Evolutionary conservation across 2,329 filamentous ascomycete species (phyloP).

Genomic region (Metarhizium humberi): DNA sequence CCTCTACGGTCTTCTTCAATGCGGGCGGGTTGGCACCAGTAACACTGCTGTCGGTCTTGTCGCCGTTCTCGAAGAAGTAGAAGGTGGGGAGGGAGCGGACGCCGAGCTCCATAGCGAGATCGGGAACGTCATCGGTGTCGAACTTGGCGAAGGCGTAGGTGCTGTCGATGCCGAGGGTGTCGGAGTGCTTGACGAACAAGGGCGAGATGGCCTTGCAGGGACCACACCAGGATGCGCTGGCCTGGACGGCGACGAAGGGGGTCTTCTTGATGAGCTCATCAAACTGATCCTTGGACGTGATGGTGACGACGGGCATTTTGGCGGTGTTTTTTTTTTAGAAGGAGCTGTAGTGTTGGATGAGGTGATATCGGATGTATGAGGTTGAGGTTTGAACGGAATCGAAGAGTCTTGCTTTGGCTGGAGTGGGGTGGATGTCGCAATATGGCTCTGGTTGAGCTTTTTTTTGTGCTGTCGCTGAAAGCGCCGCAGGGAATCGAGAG

Average conservation of each 20-base stretch:
- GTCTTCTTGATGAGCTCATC: conserved; percentile 36
- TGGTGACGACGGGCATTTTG: conserved; percentile 25
- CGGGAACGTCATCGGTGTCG: conserved; percentile 45
- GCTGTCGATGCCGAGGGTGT: conserved; percentile 24
- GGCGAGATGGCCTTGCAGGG: conserved; percentile 53
- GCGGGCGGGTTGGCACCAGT: conserved; percentile 27
- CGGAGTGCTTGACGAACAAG: conserved; percentile 39
- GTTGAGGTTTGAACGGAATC: neutral
- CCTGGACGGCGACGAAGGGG: conserved; percentile 46
- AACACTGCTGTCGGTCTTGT: conserved; percentile 31
- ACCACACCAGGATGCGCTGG: conserved; percentile 51
- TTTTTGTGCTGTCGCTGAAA: too few species aligned
- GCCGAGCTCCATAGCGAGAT: conserved; percentile 38
- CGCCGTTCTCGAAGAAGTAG: conserved; percentile 48
- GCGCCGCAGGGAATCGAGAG: too few species aligned
- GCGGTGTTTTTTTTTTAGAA: neutral
- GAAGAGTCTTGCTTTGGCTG: neutral
- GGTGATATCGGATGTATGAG: neutral
- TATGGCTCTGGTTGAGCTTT: neutral
- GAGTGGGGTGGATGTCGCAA: neutral
- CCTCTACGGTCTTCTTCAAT: conserved; percentile 20
- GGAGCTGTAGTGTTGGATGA: neutral
- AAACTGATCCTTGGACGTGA: conserved; percentile 37
- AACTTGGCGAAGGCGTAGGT: conserved; percentile 47
- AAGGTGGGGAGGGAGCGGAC: conserved; percentile 51